Evolutionary conservation across 2,329 filamentous ascomycete genomes (phyloP), one percentile per base, ranked within the genome.

Genomic region (Drechslerella dactyloides): DNA sequence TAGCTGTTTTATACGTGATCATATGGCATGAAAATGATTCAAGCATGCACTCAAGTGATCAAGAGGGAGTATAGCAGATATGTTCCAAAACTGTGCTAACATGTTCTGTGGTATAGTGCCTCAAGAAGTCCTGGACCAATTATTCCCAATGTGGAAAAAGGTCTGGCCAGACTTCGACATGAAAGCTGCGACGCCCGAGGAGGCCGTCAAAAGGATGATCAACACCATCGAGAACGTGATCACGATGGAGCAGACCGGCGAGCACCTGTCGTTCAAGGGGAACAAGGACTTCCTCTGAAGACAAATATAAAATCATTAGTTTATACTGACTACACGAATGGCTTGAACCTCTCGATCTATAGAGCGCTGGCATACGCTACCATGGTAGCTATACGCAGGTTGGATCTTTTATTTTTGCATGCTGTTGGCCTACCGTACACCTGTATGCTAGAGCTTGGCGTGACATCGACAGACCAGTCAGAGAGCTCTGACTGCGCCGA

Each of bases 171-270:
- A 46, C 27, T 58, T 44, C 24, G 37, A 58, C 13, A 46, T 23
- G 54, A 46, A 46, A 11, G 21, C 40, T 1, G 21, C 37, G 10
- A 27, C 40, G 21, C 54, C 54, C 13, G 54, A 46, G 2, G 19
- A 54, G 27, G 24, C 17, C n/a, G 51, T 54, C 4, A 33, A 46
- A 17, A 35, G 23, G 35, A 58, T 58, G 54, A 21, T 58, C 19
- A 58, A 58, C 33, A 23, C 17, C 54, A 46, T 58, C 10, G 54
- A 58, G 10, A 58, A 58, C 40, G 10, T 58, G 19, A 21, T 46
- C 40, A 58, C 51, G 23, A 54, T 54, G 51, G 51, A 54, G 27
- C 8, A 46, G 13, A n/a, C 54, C 3, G 54, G 54, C 19, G 35
- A 46, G 8, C 37, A 46, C 23, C 35, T 58, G 7, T 58, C 54